Evolutionary conservation across 2,329 filamentous ascomycete genomes (phyloP), one percentile per base, ranked within the genome.

Genomic region (Cladosporium sphaerospermum): DNA sequence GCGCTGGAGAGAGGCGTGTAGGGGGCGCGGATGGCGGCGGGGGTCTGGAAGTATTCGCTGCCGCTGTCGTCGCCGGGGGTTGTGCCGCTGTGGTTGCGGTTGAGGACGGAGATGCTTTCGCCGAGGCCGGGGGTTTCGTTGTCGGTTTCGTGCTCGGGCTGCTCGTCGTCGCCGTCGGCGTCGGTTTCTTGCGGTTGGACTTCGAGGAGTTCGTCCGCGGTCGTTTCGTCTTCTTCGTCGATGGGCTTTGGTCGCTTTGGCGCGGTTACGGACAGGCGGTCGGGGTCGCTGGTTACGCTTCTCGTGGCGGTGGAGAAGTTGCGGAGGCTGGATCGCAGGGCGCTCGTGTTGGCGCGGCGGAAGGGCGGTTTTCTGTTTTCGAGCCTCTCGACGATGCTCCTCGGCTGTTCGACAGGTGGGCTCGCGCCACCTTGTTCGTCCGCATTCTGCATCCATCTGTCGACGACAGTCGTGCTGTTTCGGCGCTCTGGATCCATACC

Each of bases 111-210:
- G 2, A 66, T 40, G 40, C 65, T 67, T 52, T 67, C 64, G n/a
- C 64, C 64, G 10, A 67, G 11, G 6, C 39, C 54, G 2, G 69
- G 68, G 7, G 65, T 67, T 5, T 58, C 71, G n/a, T 78, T 74
- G 31, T 78, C 75, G 82, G 62, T 60, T 16, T 91, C 86, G 53
- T 89, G 87, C 53, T 90, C 88, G 3, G 87, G 91, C 3, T 51
- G 8, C 68, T 96, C 91, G 62, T 96, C 91, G 62, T 96, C 91
- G 0, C 89, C 89, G 19, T 95, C 89, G 6, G 85, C 88, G 63
- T 93, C 89, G 0, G 88, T 90, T 54, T 90, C 83, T 63, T 73
- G 78, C 41, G 77, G 72, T 39, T 75, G 58, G 54, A 78, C 68
- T 54, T 75, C 66, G 43, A 67, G 69, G 48, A 64, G 68, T n/a